Evolutionary conservation across 768 basidiomycete species (phyloP).

Genomic region (Hypholoma sublateritium): DNA sequence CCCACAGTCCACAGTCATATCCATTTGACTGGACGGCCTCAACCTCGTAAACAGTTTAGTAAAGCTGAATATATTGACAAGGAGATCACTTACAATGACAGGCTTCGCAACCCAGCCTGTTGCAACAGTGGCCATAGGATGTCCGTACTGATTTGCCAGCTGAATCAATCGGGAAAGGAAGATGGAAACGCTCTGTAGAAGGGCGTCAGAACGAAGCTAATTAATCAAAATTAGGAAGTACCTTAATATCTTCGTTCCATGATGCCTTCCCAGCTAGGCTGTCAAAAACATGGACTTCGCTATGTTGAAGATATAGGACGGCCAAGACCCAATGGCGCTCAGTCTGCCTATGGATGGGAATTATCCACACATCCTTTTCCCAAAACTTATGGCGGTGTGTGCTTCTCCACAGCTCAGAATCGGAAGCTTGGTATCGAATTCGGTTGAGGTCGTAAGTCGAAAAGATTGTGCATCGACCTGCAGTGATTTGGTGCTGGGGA

Average conservation of each 20-base stretch:
- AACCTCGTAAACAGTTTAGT: neutral
- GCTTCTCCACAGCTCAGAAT: constrained; percentile 21
- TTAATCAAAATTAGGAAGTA: neutral
- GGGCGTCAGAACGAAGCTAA: neutral
- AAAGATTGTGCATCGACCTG: constrained; percentile 12
- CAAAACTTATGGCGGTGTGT: constrained; percentile 23
- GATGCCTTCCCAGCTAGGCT: constrained; percentile 20
- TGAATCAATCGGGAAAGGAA: neutral
- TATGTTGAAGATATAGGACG: constrained; percentile 9
- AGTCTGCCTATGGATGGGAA: constrained; percentile 33
- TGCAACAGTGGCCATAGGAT: neutral
- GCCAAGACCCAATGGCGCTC: constrained; percentile 36
- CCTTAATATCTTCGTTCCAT: constrained; percentile 12
- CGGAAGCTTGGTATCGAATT: constrained; percentile 13
- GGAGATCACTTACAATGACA: neutral
- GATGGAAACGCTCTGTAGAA: neutral
- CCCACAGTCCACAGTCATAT: constrained; percentile 7
- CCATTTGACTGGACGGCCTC: constrained; percentile 3
- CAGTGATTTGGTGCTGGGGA: neutral
- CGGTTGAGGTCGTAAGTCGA: constrained; percentile 17
- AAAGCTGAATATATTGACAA: neutral
- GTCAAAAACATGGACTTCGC: constrained; percentile 28
- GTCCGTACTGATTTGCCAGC: neutral
- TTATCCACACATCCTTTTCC: constrained; percentile 31
- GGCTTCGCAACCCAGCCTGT: neutral